These are phyloP conservation scores for Dioszegia hungarica DNA, from an alignment of 768 basidiomycete genomes.

Conservation along the genomic window DNA sequence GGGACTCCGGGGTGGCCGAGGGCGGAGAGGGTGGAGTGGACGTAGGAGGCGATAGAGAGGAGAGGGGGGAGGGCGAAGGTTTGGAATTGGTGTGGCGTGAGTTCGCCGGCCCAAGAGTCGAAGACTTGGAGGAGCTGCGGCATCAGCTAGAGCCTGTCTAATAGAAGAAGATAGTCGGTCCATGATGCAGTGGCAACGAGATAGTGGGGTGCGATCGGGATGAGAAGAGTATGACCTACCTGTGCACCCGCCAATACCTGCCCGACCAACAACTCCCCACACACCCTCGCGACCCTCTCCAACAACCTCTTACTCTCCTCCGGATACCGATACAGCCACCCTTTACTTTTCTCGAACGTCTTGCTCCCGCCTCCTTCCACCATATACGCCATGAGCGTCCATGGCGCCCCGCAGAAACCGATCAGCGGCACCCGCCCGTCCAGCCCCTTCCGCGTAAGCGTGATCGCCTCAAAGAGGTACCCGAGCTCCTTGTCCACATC, in stretches of 20 bases:
- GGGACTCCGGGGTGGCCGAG: constrained; percentile 62
- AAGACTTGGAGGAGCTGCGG: constrained; percentile 87
- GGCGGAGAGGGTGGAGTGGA: constrained; percentile 59
- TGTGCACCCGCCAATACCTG: constrained; percentile 95
- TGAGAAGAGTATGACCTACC: too few relatives aligned
- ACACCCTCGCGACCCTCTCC: constrained; percentile 75
- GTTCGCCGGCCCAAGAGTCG: constrained; percentile 91
- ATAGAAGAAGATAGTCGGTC: neutral
- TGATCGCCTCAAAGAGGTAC: constrained; percentile 91
- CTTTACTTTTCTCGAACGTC: constrained; percentile 83
- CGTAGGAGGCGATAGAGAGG: constrained; percentile 64
- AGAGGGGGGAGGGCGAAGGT: constrained; percentile 79
- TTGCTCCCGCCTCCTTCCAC: constrained; percentile 92
- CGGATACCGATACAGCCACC: constrained; percentile 89
- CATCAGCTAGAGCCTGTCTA: neutral
- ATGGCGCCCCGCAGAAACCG: constrained; percentile 94
- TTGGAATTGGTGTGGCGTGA: constrained; percentile 79
- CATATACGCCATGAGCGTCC: constrained; percentile 99
- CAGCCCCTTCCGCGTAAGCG: constrained; percentile 69
- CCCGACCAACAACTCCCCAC: constrained; percentile 81
- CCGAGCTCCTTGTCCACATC: constrained; percentile 75
- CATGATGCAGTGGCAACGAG: too few relatives aligned
- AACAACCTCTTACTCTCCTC: constrained; percentile 74
- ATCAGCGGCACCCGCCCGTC: constrained; percentile 89
- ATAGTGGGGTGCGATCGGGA: too few relatives aligned